Percentiles rank a stretch among this genome's conserved stretches.
Conservation (phyloP, 2,329 filamentous ascomycete genomes). For the Botrytis fabae region DNA sequence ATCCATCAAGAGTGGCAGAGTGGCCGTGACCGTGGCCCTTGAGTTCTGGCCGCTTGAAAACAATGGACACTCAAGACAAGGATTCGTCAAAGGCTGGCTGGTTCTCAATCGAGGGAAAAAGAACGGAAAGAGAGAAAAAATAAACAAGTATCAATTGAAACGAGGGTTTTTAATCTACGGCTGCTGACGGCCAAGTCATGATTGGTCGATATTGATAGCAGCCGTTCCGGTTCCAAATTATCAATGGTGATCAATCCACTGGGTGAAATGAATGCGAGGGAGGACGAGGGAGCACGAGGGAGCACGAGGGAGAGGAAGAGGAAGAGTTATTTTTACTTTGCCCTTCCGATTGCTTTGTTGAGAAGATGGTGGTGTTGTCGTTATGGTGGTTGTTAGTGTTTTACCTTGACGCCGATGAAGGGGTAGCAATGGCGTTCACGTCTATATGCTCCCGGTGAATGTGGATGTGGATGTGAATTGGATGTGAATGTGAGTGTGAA, state of each 20-base stretch:
- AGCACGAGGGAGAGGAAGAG: neutral
- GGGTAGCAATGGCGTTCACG: neutral
- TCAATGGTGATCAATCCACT: constrained; percentile 6
- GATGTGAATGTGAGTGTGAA: neutral
- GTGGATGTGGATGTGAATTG: neutral
- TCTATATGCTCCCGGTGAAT: neutral
- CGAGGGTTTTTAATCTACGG: constrained; percentile 1
- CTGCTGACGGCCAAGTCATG: constrained; percentile 3
- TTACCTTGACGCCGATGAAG: neutral
- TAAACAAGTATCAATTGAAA: constrained; percentile 1
- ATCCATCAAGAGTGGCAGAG: constrained; percentile 20
- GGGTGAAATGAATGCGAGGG: neutral
- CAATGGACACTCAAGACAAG: neutral
- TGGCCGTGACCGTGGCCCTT: neutral
- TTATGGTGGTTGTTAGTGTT: neutral
- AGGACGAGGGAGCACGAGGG: neutral
- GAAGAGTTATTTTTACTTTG: constrained; percentile 9
- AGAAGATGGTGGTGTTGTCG: neutral
- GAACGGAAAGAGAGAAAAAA: neutral
- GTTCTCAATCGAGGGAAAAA: neutral
- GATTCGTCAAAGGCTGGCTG: constrained; percentile 1
- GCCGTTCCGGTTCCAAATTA: constrained; percentile 5
- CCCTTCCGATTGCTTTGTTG: neutral
- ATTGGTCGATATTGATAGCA: constrained; percentile 21
- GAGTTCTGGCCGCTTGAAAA: constrained; percentile 8